Conservation (phyloP, 2,329 filamentous ascomycete species). For the Ascochyta clinopodiicola region DNA sequence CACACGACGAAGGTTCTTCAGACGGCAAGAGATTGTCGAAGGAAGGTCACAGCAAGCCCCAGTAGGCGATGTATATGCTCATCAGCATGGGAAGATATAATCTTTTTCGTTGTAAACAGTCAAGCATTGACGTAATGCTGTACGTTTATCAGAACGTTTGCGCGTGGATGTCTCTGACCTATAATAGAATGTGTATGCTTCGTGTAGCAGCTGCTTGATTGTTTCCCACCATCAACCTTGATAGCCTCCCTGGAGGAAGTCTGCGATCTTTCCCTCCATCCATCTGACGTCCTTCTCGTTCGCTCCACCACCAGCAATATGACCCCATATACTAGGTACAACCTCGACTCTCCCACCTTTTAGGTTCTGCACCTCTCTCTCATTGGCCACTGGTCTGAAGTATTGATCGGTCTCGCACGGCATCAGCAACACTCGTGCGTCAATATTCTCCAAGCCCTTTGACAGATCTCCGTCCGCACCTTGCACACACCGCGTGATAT, state of each 20-base stretch:
- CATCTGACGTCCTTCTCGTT: slow-evolving; percentile 41
- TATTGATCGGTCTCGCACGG: slow-evolving; percentile 51
- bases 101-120: not conserved
- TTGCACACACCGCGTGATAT: slow-evolving; percentile 43
- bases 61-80: not conserved
- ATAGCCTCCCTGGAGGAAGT: slow-evolving; percentile 10
- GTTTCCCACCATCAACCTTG: not conserved
- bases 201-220: not conserved
- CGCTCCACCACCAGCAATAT: slow-evolving; percentile 50
- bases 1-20: not conserved
- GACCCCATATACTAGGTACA: slow-evolving; percentile 51
- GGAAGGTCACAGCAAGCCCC: not conserved
- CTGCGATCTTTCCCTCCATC: slow-evolving; percentile 27
- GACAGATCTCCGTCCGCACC: slow-evolving; percentile 34
- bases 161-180: not conserved
- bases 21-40: not conserved
- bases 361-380: slow-evolving; percentile 46
- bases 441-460: slow-evolving; percentile 45
- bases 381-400: slow-evolving; percentile 50
- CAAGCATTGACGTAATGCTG: not conserved
- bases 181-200: not conserved
- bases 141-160: no score
- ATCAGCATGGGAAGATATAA: no score
- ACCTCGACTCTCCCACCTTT: slow-evolving; percentile 38
- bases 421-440: slow-evolving; percentile 49